These are phyloP conservation scores for Talaromyces sp. DNA, from an alignment of 2,329 filamentous ascomycete species.

Conservation along the genomic window DNA sequence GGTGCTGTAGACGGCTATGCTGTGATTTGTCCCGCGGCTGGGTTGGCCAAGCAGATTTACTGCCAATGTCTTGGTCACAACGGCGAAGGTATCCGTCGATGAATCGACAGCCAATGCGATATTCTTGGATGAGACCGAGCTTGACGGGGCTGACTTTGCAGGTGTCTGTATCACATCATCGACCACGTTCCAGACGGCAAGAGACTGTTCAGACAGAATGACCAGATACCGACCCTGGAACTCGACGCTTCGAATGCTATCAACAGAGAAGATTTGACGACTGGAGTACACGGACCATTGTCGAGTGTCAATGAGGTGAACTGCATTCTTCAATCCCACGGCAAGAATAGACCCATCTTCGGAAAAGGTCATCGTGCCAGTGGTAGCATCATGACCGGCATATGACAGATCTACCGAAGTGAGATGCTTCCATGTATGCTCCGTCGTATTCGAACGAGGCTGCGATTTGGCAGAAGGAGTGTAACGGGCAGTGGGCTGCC, in stretches of 20 bases:
- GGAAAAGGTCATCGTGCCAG: conserved; percentile 65
- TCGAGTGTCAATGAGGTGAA: conserved; percentile 74
- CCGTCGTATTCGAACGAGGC: conserved; percentile 42
- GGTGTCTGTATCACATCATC: conserved; percentile 50
- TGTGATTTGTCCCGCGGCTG: conserved; percentile 44
- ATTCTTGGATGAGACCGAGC: conserved; percentile 16
- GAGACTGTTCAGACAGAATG: conserved; percentile 68
- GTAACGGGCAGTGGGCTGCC: conserved; percentile 71
- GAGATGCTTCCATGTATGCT: conserved; percentile 72
- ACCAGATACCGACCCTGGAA: conserved; percentile 74
- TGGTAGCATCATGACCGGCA: conserved; percentile 48
- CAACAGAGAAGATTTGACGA: conserved; percentile 66
- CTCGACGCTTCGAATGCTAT: conserved; percentile 64
- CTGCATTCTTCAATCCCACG: conserved; percentile 54
- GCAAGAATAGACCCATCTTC: conserved; percentile 83
- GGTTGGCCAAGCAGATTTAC: conserved; percentile 43
- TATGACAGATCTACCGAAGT: conserved; percentile 27
- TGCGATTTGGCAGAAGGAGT: conserved; percentile 67
- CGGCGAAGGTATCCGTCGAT: conserved; percentile 63
- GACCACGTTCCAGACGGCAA: conserved; percentile 77
- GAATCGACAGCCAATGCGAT: conserved; percentile 66
- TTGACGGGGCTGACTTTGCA: not conserved
- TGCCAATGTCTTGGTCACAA: conserved; percentile 44
- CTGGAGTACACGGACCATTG: conserved; percentile 66
- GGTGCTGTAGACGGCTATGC: conserved; percentile 66